phyloP scores from a whole-genome alignment of 768 basidiomycete species.

The Inosperma sp. region DNA sequence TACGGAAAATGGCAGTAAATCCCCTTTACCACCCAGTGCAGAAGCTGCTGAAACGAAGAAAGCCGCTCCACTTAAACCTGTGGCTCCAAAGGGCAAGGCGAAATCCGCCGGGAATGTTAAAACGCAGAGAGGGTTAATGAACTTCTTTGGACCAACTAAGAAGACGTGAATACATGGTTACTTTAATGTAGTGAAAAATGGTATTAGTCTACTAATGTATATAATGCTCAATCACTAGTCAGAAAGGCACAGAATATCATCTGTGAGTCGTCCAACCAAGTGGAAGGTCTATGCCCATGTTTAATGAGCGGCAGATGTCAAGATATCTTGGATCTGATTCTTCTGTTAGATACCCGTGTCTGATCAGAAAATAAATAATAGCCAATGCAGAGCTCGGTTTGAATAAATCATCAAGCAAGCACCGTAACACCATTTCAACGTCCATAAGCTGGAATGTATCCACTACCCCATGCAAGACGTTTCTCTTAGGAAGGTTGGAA shows the following conservation, averaged over 20 bases:
- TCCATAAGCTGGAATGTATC: conserved; percentile 39
- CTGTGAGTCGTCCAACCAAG: conserved; percentile 23
- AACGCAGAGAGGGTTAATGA: conserved; percentile 28
- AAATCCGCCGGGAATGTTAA: conserved; percentile 24
- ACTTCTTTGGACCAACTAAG: conserved; percentile 35
- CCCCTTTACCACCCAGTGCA: not conserved
- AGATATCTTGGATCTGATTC: conserved; percentile 30
- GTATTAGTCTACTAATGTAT: not conserved
- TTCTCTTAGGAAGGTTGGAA: conserved; percentile 31
- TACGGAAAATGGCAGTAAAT: conserved; percentile 15
- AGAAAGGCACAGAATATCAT: not conserved
- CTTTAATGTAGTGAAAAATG: not conserved
- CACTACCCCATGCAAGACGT: conserved; percentile 39
- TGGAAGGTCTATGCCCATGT: conserved; percentile 25
- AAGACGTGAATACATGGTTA: conserved; percentile 16
- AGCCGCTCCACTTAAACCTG: conserved; percentile 7
- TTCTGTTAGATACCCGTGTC: conserved; percentile 33
- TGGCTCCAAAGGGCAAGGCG: conserved; percentile 14
- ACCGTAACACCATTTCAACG: conserved; percentile 28
- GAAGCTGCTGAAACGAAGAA: conserved; percentile 11
- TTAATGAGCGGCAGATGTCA: conserved; percentile 27
- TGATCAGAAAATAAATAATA: conserved; percentile 38
- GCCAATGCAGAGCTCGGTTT: conserved; percentile 43
- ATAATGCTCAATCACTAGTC: too few relatives aligned
- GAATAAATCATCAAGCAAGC: conserved; percentile 33